Evolutionary conservation across 306 rosid genomes (phyloP), one percentile per base, ranked within the genome.

Genomic region (Cucurbita pepo): DNA sequence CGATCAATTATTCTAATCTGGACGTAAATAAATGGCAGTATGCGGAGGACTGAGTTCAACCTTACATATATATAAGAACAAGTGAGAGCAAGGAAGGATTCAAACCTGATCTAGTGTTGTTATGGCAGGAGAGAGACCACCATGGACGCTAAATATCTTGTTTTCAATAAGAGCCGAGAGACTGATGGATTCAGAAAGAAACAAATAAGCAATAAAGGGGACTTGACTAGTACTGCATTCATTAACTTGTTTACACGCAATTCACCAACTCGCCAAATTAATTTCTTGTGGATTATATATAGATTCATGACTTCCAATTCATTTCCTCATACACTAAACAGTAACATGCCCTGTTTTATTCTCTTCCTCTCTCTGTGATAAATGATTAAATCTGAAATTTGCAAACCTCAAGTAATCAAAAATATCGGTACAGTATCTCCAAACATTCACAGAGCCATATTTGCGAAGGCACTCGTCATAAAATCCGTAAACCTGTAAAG

Each of bases 381-480:
- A 34, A 51, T 47, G 59, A 48, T 69, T 50, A 50, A 61, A 36
- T 67, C 76, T 48, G 70, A 75, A 63, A 73, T 76, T 60, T 52
- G 45, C 84, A 74, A 77, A 95, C 99, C 99, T 95, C 80, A 95
- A 76, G 80, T 89, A 95, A 85, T 95, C 99, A 30, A 95, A 95
- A 82, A 95, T 85, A 82, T 91, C 99, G 4, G 99, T 95, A 83
- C 99, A 95, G 66, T 95, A 91, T 95, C 96, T 91, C 99, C 99
- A 95, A 58, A 95, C 99, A 84, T 95, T 95, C 82, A 86, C 96
- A 36, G 99, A 95, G 69, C 97, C 99, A 79, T 95, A 95, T 81
- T 95, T 95, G 47, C 99, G 95, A 45, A 95, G 95, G 86, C 99
- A 95, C 84, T 95, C 99, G 25, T 95, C 99, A 58, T 95, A 95